Evolutionary conservation across 2,329 filamentous ascomycete species (phyloP).

Genomic region (Aspergillus melleus): DNA sequence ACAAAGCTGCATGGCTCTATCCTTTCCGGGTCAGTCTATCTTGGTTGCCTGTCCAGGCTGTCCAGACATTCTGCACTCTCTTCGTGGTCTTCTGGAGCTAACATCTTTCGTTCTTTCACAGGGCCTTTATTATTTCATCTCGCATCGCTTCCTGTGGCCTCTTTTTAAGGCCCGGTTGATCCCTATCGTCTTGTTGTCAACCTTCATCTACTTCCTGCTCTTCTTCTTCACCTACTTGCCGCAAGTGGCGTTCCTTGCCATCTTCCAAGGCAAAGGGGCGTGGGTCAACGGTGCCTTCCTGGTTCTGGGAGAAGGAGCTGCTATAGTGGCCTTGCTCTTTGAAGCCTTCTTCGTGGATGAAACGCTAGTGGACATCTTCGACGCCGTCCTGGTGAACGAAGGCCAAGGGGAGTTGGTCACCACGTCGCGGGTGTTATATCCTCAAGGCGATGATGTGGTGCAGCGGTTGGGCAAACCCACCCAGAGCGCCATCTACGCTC

Average conservation of each 20-base stretch:
- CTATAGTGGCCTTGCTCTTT: constrained; percentile 65
- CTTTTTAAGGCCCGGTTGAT: constrained; percentile 75
- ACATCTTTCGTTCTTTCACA: constrained; percentile 28
- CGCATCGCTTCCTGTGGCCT: constrained; percentile 78
- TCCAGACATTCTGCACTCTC: too few species aligned
- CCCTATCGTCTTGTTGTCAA: constrained; percentile 77
- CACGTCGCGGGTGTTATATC: constrained; percentile 64
- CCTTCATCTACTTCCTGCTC: constrained; percentile 78
- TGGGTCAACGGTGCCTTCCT: constrained; percentile 87
- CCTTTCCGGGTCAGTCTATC: constrained; percentile 44
- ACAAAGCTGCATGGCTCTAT: constrained; percentile 48
- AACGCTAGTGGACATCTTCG: constrained; percentile 77
- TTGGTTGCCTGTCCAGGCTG: constrained; percentile 4
- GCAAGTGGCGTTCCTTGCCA: constrained; percentile 81
- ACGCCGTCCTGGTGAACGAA: constrained; percentile 77
- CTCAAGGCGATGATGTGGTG: constrained; percentile 69
- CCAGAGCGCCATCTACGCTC: constrained; percentile 73
- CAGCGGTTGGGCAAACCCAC: constrained; percentile 82
- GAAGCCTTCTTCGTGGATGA: constrained; percentile 82
- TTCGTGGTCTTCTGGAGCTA: neutral
- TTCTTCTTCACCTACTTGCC: constrained; percentile 88
- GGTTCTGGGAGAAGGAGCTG: constrained; percentile 68
- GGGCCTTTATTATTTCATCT: constrained; percentile 79
- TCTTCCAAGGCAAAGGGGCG: constrained; percentile 85
- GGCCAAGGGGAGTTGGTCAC: constrained; percentile 69